These are phyloP conservation scores for Colletotrichum sp. DNA, from an alignment of 2,329 filamentous ascomycete genomes.

Conservation along the genomic window DNA sequence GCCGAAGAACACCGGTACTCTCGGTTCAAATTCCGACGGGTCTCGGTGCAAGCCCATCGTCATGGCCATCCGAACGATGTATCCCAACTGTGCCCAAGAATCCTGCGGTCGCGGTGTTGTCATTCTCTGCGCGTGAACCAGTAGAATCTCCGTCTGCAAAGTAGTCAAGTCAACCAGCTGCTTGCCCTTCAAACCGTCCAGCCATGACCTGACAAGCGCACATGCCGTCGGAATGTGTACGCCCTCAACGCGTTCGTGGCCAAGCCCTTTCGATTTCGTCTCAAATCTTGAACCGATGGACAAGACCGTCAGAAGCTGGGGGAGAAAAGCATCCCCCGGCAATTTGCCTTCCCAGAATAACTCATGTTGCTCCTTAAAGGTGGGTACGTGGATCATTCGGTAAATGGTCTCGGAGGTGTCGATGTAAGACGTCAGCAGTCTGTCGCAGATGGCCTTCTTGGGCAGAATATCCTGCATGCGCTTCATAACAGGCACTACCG, in stretches of 20 bases:
- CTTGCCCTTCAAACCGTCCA: slow-evolving; percentile 57
- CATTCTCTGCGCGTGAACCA: slow-evolving; percentile 58
- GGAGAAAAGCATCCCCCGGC: slow-evolving; percentile 55
- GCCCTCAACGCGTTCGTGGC: slow-evolving; percentile 56
- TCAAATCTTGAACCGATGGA: slow-evolving; percentile 60
- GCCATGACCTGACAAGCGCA: slow-evolving; percentile 58
- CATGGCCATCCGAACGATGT: slow-evolving; percentile 62
- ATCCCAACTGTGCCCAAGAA: slow-evolving; percentile 60
- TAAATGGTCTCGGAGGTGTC: slow-evolving; percentile 58
- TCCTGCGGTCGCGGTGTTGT: slow-evolving; percentile 54
- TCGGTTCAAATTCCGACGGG: slow-evolving; percentile 55
- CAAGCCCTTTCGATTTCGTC: slow-evolving; percentile 54
- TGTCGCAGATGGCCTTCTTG: slow-evolving; percentile 54
- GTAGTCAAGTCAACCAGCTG: slow-evolving; percentile 57
- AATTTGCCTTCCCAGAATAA: slow-evolving; percentile 55
- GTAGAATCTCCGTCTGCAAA: slow-evolving; percentile 59
- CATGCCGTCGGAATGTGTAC: slow-evolving; percentile 64
- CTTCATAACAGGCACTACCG: slow-evolving; percentile 62
- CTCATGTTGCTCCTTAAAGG: slow-evolving; percentile 56
- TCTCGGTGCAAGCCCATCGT: slow-evolving; percentile 64
- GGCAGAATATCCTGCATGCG: slow-evolving; percentile 64
- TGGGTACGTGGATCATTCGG: slow-evolving; percentile 57
- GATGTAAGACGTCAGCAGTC: slow-evolving; percentile 54
- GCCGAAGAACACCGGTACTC: slow-evolving; percentile 55
- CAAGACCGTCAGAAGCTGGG: slow-evolving; percentile 57